A percentile compares a stretch with the other conserved stretches of the same genome.
phyloP scores from a whole-genome alignment of 139 green algal species.

The Volvox africanus region DNA sequence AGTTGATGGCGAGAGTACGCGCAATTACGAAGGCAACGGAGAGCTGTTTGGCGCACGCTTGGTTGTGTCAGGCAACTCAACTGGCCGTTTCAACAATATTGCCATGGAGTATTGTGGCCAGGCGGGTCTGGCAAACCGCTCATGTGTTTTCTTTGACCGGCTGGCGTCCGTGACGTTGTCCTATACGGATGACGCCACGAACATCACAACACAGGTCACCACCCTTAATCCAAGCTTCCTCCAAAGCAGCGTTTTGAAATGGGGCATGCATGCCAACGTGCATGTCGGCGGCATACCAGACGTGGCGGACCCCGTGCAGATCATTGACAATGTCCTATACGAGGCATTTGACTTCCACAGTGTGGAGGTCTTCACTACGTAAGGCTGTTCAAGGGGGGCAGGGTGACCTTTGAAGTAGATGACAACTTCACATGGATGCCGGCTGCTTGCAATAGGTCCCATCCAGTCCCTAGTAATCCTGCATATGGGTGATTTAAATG shows the following conservation, averaged over 20 bases:
- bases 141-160: conserved; percentile 46
- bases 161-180: background rate
- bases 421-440: too few relatives aligned
- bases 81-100: conserved; percentile 23
- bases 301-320: background rate
- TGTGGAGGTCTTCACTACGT: conserved; percentile 21
- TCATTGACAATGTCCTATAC: conserved; percentile 30
- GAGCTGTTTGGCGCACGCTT: conserved; percentile 49
- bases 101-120: conserved; percentile 54
- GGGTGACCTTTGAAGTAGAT: too few relatives aligned
- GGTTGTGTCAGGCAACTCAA: conserved; percentile 34
- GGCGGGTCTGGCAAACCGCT: conserved; percentile 23
- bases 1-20: background rate
- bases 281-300: background rate
- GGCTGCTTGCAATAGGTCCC: too few relatives aligned
- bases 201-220: background rate
- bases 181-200: background rate
- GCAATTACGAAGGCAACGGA: background rate
- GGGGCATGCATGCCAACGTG: conserved; percentile 49
- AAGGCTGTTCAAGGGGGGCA: background rate
- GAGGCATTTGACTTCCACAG: conserved; percentile 23
- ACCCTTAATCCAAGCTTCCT: conserved; percentile 48
- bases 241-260: conserved; percentile 18
- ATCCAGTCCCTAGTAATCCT: too few relatives aligned
- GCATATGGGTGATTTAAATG: too few relatives aligned